Conservation (phyloP, 2,329 filamentous ascomycete species). For the Botrytis tulipae region DNA sequence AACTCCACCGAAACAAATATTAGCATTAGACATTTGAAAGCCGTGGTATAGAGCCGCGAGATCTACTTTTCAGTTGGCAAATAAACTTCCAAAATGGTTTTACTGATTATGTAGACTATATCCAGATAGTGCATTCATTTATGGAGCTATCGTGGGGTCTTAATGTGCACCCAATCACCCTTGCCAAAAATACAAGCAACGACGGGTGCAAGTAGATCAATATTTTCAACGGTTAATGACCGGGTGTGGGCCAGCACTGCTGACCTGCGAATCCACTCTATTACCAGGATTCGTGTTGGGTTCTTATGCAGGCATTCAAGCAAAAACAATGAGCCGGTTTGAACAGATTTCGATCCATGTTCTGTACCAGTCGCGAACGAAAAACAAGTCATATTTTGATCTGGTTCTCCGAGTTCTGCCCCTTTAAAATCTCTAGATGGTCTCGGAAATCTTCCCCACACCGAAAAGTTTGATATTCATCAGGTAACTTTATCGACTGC, state of each 20-base stretch:
- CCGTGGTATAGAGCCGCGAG: too few relatives aligned
- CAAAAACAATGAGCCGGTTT: not conserved
- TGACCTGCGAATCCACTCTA: not conserved
- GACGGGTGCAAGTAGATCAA: not conserved
- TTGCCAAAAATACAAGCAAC: not conserved
- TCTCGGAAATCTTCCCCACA: too few relatives aligned
- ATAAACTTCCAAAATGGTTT: not conserved
- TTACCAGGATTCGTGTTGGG: not conserved
- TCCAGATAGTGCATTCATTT: not conserved
- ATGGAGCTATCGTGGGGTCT: not conserved
- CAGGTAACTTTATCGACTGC: not conserved
- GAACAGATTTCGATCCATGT: not conserved
- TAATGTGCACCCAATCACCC: not conserved
- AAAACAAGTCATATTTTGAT: not conserved
- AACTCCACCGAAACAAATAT: not conserved
- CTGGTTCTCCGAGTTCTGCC: not conserved
- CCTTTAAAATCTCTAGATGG: not conserved
- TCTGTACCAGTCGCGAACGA: not conserved
- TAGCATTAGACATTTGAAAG: not conserved
- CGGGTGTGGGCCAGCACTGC: not conserved
- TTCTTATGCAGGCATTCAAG: not conserved
- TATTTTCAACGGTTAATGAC: not conserved
- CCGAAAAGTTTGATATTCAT: not conserved
- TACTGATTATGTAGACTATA: not conserved
- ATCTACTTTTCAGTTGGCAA: not conserved